Percentiles rank a stretch among this genome's conserved stretches.
phyloP scores from a whole-genome alignment of 805 yeast species.

The Danielozyma ontarioensis region DNA sequence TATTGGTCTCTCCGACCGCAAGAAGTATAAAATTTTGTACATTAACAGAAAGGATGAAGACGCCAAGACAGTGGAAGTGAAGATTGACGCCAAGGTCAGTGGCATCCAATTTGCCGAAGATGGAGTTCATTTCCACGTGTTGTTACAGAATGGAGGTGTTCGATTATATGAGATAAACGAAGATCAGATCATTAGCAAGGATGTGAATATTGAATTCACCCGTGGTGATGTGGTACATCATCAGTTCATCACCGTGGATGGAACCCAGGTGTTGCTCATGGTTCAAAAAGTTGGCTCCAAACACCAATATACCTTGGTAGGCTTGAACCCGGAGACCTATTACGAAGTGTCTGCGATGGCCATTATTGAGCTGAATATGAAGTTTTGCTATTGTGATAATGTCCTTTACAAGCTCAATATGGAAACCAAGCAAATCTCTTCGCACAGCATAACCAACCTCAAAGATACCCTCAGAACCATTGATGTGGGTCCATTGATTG shows the following conservation, averaged over 20 bases:
- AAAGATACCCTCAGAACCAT: conserved; percentile 12
- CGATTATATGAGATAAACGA: not conserved
- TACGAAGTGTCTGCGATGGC: conserved; percentile 17
- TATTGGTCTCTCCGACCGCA: conserved; percentile 30
- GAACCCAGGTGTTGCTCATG: not conserved
- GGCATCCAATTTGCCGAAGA: conserved; percentile 6
- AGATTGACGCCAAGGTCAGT: conserved; percentile 3
- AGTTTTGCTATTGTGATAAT: conserved; percentile 22
- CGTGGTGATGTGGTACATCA: not conserved
- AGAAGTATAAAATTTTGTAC: conserved; percentile 27
- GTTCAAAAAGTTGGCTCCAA: not conserved
- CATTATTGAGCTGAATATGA: conserved; percentile 2
- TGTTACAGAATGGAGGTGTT: not conserved
- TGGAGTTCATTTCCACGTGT: conserved; percentile 1
- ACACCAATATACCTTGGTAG: conserved; percentile 15
- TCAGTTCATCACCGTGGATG: not conserved
- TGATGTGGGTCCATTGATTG: conserved; percentile 14
- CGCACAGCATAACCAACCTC: conserved; percentile 20
- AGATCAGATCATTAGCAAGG: not conserved
- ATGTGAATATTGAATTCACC: not conserved
- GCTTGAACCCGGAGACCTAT: conserved; percentile 16
- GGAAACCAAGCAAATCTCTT: conserved; percentile 10
- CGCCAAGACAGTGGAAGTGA: conserved; percentile 7
- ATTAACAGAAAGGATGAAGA: conserved; percentile 22
- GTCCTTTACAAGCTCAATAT: conserved; percentile 19